phyloP scores from a whole-genome alignment of 2,329 filamentous ascomycete genomes.

The Colletotrichum zoysiae region DNA sequence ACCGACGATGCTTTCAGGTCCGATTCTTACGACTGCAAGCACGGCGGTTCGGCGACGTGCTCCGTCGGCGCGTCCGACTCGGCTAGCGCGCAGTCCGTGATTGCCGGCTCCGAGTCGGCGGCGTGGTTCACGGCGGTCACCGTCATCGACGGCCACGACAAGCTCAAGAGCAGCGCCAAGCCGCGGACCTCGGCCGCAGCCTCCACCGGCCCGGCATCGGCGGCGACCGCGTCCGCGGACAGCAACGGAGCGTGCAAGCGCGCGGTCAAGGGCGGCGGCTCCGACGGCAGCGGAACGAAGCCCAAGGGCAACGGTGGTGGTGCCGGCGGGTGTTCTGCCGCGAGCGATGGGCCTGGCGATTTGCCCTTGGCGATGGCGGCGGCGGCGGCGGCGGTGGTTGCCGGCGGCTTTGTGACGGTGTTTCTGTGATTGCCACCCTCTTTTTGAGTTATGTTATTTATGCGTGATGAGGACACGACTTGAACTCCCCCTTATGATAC shows the following conservation, averaged over 20 bases:
- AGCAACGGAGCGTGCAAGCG: constrained; percentile 28
- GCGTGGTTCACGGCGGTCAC: constrained; percentile 37
- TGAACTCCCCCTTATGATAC: background rate
- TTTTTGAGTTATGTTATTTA: too few relatives aligned
- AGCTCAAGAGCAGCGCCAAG: constrained; percentile 8
- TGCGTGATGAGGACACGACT: background rate
- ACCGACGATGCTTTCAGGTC: constrained; percentile 5
- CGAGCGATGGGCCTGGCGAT: background rate
- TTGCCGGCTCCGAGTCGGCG: constrained; percentile 20
- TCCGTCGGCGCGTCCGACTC: too few relatives aligned
- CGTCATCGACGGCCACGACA: constrained; percentile 26
- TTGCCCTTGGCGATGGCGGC: constrained; percentile 9
- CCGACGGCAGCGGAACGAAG: constrained; percentile 11
- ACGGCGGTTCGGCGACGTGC: too few relatives aligned
- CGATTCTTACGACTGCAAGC: constrained; percentile 11
- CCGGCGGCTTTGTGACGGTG: constrained; percentile 4
- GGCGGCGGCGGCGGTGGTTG: too few relatives aligned
- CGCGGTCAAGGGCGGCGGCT: constrained; percentile 1
- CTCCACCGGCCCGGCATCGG: too few relatives aligned
- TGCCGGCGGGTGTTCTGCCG: constrained; percentile 17
- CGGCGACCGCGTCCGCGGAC: background rate
- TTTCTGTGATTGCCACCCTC: background rate
- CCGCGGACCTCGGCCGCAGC: background rate
- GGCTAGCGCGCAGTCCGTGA: background rate
- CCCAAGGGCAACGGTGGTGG: background rate